Percentiles rank a stretch among this genome's conserved stretches.
Conservation (phyloP, 345 rosid genomes). For the Adansonia digitata region DNA sequence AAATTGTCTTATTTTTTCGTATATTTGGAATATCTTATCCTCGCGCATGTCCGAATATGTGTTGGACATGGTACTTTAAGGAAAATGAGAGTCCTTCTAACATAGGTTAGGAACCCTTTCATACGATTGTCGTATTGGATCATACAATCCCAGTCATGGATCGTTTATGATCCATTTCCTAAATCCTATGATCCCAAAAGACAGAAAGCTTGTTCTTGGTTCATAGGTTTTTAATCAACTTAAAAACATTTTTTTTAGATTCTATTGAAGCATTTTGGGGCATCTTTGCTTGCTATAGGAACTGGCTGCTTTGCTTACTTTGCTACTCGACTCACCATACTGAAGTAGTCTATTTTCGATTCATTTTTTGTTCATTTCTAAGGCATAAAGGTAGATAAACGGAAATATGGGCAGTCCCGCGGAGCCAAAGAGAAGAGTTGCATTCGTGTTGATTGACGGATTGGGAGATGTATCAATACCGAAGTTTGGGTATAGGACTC, state of each 20-base stretch:
- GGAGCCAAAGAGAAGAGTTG: constrained; percentile 63
- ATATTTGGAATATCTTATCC: no score
- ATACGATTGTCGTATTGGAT: no score
- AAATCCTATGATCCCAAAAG: not conserved
- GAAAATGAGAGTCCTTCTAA: no score
- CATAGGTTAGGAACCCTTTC: no score
- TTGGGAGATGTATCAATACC: constrained; percentile 90
- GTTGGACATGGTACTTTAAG: no score
- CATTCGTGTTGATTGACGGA: constrained; percentile 87
- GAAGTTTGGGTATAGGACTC: constrained; percentile 65
- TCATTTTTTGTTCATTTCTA: not conserved
- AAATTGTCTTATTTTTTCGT: no score
- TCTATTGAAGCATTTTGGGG: not conserved
- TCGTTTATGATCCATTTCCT: not conserved
- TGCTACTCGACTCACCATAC: not conserved
- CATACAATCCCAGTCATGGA: not conserved
- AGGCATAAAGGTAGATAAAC: constrained; percentile 8
- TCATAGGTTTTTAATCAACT: not conserved
- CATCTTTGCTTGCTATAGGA: not conserved
- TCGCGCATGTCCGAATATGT: no score
- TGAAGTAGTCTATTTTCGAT: constrained; percentile 6
- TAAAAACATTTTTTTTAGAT: not conserved
- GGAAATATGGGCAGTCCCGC: constrained; percentile 35
- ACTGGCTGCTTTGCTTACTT: not conserved
- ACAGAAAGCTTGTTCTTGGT: not conserved